Percentiles rank a stretch among this genome's conserved stretches.
phyloP scores from a whole-genome alignment of 73 alveolate genomes.

The Tetrahymena malaccensis region DNA sequence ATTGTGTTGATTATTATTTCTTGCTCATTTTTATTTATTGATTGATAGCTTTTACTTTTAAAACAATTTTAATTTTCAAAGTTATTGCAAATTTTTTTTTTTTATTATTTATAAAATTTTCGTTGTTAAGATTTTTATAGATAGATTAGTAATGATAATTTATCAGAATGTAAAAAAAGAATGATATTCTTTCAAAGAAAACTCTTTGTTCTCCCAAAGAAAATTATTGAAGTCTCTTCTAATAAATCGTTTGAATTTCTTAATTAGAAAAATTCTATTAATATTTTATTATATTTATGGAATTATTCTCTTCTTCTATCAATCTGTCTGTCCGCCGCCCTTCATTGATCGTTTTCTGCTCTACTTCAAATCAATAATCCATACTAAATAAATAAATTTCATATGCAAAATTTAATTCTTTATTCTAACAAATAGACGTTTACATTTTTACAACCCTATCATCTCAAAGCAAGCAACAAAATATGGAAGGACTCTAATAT shows the following conservation, averaged over 20 bases:
- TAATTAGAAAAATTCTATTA: background rate
- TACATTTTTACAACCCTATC: background rate
- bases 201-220: background rate
- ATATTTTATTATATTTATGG: background rate
- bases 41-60: background rate
- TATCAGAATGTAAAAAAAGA: background rate
- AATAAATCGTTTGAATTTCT: background rate
- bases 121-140: background rate
- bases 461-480: background rate
- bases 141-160: background rate
- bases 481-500: too few species aligned
- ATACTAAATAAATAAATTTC: background rate
- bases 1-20: background rate
- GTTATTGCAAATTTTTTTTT: background rate
- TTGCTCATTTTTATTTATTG: background rate
- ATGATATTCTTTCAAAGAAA: background rate
- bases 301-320: background rate
- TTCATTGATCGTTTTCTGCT: background rate
- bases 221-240: background rate
- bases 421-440: background rate
- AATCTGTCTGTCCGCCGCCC: background rate
- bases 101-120: background rate
- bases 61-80: background rate
- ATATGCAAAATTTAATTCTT: too few species aligned
- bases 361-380: background rate